A percentile compares a stretch with the other conserved stretches of the same genome.
Conservation (phyloP, 371 early-diverging fungal species). For the Quaeritorhiza haematococci region DNA sequence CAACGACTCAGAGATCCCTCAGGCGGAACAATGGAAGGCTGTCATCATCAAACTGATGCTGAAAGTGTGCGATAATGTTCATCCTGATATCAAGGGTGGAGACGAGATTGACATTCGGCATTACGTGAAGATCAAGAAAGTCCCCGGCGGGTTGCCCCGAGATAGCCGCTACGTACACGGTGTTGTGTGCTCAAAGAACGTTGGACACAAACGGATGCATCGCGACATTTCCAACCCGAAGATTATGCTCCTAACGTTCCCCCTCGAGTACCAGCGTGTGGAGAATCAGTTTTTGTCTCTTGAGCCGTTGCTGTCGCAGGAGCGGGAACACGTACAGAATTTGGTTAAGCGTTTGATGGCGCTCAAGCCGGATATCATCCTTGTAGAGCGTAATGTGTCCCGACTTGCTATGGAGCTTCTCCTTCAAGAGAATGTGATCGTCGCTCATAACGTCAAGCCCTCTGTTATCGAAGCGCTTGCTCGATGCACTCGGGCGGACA, state of each 20-base stretch:
- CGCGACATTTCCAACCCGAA: constrained; percentile 59
- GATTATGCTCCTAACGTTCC: constrained; percentile 79
- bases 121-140: constrained; percentile 87
- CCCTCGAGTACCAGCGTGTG: constrained; percentile 79
- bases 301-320: constrained; percentile 77
- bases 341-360: constrained; percentile 70
- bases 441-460: constrained; percentile 77
- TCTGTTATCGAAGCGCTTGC: constrained; percentile 75
- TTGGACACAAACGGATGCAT: constrained; percentile 85
- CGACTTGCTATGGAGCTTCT: constrained; percentile 76
- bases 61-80: constrained; percentile 57
- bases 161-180: constrained; percentile 76
- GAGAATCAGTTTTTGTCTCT: constrained; percentile 74
- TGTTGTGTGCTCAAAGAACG: constrained; percentile 79
- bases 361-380: constrained; percentile 70
- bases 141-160: constrained; percentile 74
- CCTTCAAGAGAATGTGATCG: constrained; percentile 67
- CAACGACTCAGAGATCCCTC: constrained; percentile 8
- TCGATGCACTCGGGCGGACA: constrained; percentile 74
- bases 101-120: constrained; percentile 83
- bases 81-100: constrained; percentile 62
- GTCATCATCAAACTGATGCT: constrained; percentile 64
- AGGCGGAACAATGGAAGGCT: constrained; percentile 55
- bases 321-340: constrained; percentile 72
- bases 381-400: constrained; percentile 72